Conservation (phyloP, 108 stramenopile species). For the Pseudonitzschia multistriata region DNA sequence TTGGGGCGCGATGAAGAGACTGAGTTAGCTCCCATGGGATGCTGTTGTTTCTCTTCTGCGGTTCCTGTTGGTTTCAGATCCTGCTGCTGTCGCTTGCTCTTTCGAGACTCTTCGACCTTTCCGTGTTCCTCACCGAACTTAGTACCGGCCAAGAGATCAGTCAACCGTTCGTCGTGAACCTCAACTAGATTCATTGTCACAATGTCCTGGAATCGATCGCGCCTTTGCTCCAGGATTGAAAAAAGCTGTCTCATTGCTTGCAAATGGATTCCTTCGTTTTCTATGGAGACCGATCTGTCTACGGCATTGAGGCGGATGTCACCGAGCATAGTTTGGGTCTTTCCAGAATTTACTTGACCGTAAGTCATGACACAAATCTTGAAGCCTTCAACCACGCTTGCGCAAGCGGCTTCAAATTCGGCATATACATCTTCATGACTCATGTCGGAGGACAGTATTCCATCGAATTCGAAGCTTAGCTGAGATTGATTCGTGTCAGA, state of each 20-base stretch:
- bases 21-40: slow-evolving; percentile 1
- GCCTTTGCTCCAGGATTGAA: slow-evolving; percentile 58
- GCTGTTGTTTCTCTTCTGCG: background rate
- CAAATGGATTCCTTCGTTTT: slow-evolving; percentile 67
- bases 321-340: slow-evolving; percentile 92
- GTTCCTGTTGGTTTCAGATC: background rate
- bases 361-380: slow-evolving; percentile 94
- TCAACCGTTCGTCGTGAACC: slow-evolving; percentile 73
- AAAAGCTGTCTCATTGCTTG: slow-evolving; percentile 65
- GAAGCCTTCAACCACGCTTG: slow-evolving; percentile 92
- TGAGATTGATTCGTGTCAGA: slow-evolving; percentile 18
- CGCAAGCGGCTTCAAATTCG: slow-evolving; percentile 86
- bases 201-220: slow-evolving; percentile 65
- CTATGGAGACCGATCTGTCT: slow-evolving; percentile 27
- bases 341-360: slow-evolving; percentile 91
- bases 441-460: slow-evolving; percentile 73
- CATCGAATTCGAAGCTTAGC: slow-evolving; percentile 86
- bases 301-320: slow-evolving; percentile 28
- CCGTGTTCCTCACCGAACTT: slow-evolving; percentile 59
- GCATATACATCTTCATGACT: slow-evolving; percentile 83
- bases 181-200: slow-evolving; percentile 73
- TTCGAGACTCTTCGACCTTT: slow-evolving; percentile 37
- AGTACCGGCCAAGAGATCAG: slow-evolving; percentile 72
- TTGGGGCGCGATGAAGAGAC: slow-evolving; percentile 30
- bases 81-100: background rate